Evolutionary conservation across 345 rosid species (phyloP), one percentile per base, ranked within the genome.

Genomic region (Melastoma malabathricum): DNA sequence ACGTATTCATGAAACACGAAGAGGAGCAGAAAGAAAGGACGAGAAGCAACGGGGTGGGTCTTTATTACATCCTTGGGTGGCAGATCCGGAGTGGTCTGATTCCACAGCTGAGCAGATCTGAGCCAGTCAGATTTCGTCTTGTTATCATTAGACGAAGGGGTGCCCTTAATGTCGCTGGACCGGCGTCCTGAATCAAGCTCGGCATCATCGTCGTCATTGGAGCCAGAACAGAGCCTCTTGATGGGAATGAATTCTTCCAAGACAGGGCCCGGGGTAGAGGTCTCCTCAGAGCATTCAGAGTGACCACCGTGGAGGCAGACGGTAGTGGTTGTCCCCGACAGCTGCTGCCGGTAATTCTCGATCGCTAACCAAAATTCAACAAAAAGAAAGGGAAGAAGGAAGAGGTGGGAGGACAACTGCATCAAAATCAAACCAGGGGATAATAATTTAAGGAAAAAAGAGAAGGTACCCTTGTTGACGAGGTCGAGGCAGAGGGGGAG

Each of bases 401-500:
- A 41, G 38, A 34, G 13, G 39, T 38, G 25, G 25, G 43, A 18
- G 50, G 10, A n/a, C 9, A 23, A 8, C 8, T 39, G 53, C 41
- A 8, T 20, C 27, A 48, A 48, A 48, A 13, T 23, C 25, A 6
- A 12, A 48, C 15, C 13, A 20, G 3, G n/a, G 18, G 29, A 22
- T 22, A 22, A 34, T 12, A 12, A 12, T 34, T 34, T 1, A 34
- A 20, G 14, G 20, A 23, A 18, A 25, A 2, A 48, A 55, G 10
- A 2, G 7, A 18, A 45, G 27, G 38, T 22, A 63, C 67, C 67
- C 50, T 51, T 47, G 27, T 44, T 51, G 5, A 63, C 67, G n/a
- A 63, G 44, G 43, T 63, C 58, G 74, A 72, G 58, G 68, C 77
- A 75, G 39, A 75, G 74, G 25, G 80, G 80, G 6, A 75, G 66